Base-by-base conservation (phyloP, 2,329 filamentous ascomycete species). In the Talaromyces sp. region DNA sequence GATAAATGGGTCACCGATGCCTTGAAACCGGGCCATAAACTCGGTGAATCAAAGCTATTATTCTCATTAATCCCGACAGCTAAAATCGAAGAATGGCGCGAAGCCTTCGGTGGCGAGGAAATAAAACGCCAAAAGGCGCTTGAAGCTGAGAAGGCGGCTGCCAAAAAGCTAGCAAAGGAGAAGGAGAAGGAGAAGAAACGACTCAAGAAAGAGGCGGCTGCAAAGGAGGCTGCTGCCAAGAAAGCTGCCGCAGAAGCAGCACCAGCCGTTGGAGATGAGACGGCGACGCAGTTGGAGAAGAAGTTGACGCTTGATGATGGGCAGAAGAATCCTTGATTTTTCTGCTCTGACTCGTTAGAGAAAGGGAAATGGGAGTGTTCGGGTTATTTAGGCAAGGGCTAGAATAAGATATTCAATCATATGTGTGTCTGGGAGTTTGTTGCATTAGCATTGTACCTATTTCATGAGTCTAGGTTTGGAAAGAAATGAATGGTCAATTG, bases 1-100 rank as follows among this genome's bases (percentile, higher is more conserved):
- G 85, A 89, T 68, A 83, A 81, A 53, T 95, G 91, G 89, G 83
- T 86, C 67, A 79, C 83, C 2, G 76, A 77, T 40, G 76, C 77
- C 58, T 81, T 95, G 69, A 83, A 87, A 72, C 84, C 89, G 1
- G 91, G 90, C 65, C 92, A 97, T 80, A 89, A 89, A 75, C 90
- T 97, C 69, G 91, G 92, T 70, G 89, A 90, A 74, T 88, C 93
- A 0, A 86, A 87, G 69, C 89, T 92, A 82, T 83, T 97, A 36
- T 97, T 97, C 80, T 86, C 86, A n/a, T 86, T 85, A 63, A 97
- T 97, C 73, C 91, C 93, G 69, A 84, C 89, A 10, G 89, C 91
- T 77, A 94, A 93, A 81, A 88, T 91, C 56, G 87, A 90, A 61
- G 90, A 94, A 76, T 97, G 93, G 93, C 88, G 90, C 66, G 86